A percentile compares a stretch with the other conserved stretches of the same genome.
Conservation (phyloP, 257 asterid genomes). For the Primulina huaijiensis region DNA sequence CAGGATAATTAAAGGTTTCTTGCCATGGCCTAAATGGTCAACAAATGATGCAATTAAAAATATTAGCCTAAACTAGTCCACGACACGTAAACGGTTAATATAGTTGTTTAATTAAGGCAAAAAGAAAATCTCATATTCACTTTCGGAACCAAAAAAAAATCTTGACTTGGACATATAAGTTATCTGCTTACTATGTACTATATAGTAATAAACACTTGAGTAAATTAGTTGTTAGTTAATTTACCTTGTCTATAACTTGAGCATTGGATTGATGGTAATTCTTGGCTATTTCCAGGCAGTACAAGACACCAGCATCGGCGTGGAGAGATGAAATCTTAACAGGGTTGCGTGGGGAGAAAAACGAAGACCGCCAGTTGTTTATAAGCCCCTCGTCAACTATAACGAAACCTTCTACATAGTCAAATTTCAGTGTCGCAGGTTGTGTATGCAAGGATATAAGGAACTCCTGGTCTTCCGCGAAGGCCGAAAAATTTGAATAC, state of each 20-base stretch:
- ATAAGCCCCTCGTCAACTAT: slow-evolving; percentile 69
- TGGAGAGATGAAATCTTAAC: slow-evolving; percentile 57
- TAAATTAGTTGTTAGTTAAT: not conserved
- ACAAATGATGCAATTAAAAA: too few relatives aligned
- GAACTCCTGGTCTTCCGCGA: slow-evolving; percentile 72
- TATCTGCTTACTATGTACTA: too few relatives aligned
- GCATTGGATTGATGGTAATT: slow-evolving; percentile 45
- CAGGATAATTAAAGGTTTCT: too few relatives aligned
- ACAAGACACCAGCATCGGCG: slow-evolving; percentile 56
- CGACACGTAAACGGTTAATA: too few relatives aligned
- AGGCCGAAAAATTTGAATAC: slow-evolving; percentile 58
- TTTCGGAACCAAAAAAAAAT: too few relatives aligned
- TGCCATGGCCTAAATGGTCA: too few relatives aligned
- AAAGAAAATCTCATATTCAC: too few relatives aligned
- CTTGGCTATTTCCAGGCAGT: slow-evolving; percentile 70
- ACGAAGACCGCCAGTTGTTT: slow-evolving; percentile 84
- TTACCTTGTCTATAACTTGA: slow-evolving; percentile 49
- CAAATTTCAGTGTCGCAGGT: slow-evolving; percentile 39
- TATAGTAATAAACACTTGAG: too few relatives aligned
- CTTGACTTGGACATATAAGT: not conserved
- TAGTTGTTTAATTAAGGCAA: too few relatives aligned
- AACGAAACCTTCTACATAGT: slow-evolving; percentile 80
- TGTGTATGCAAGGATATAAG: slow-evolving; percentile 56
- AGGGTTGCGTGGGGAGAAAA: slow-evolving; percentile 66
- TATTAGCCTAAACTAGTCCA: too few relatives aligned